Evolutionary conservation across 2,329 filamentous ascomycete genomes (phyloP).

Genomic region (Epicoccum sorghinum): DNA sequence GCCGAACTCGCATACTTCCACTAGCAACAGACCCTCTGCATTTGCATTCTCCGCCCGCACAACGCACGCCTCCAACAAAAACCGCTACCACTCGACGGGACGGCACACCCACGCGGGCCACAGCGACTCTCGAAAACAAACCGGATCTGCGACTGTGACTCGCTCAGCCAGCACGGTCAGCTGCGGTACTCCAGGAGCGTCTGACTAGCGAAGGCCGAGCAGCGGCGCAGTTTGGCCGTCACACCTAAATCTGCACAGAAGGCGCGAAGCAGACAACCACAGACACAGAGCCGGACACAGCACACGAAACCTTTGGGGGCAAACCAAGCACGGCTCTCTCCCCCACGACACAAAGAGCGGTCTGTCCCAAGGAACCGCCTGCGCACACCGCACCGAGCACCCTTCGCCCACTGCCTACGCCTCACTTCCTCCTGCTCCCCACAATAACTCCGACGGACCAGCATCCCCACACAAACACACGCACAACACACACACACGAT

Average conservation of each 20-base stretch:
- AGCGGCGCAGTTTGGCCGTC: constrained; percentile 26
- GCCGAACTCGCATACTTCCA: constrained; percentile 5
- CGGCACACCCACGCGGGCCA: neutral
- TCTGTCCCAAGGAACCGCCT: neutral
- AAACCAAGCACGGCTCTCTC: too few species aligned
- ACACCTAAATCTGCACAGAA: constrained; percentile 18
- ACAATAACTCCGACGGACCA: neutral
- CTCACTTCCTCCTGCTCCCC: neutral
- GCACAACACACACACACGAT: constrained; percentile 53
- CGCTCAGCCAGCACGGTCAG: constrained; percentile 19
- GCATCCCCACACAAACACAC: constrained; percentile 2
- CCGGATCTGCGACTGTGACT: constrained; percentile 3
- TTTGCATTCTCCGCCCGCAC: neutral
- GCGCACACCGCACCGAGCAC: constrained; percentile 1
- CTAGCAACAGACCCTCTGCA: neutral
- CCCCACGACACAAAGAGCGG: too few species aligned
- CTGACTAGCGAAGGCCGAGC: constrained; percentile 20
- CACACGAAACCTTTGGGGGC: too few species aligned
- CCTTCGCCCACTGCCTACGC: neutral
- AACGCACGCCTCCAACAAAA: neutral
- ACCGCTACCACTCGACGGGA: neutral
- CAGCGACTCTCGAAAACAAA: neutral
- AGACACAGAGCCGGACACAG: too few species aligned
- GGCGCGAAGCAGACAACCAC: too few species aligned
- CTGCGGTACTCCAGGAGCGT: constrained; percentile 19